Conservation (phyloP, 805 yeast species). For the Torulaspora indica region DNA sequence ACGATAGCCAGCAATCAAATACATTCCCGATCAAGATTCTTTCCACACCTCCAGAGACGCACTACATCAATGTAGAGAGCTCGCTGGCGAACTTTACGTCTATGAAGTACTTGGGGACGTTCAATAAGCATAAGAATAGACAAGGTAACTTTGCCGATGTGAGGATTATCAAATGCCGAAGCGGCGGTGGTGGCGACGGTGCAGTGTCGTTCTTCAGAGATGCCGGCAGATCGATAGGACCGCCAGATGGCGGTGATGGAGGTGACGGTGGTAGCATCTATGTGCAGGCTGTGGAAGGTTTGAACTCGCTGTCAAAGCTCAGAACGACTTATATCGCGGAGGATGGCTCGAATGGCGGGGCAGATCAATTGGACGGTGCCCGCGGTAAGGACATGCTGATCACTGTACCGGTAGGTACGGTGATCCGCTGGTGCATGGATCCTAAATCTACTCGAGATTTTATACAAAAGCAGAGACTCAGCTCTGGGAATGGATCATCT, state of each 20-base stretch:
- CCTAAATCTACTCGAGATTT: constrained; percentile 45
- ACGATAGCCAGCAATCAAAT: background rate
- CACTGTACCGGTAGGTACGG: constrained; percentile 89
- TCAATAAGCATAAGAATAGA: constrained; percentile 43
- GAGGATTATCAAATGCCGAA: constrained; percentile 55
- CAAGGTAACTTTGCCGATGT: constrained; percentile 52
- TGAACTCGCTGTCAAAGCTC: constrained; percentile 66
- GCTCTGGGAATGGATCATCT: constrained; percentile 17
- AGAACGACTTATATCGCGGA: constrained; percentile 65
- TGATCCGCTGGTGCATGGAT: constrained; percentile 77
- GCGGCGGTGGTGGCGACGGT: constrained; percentile 92
- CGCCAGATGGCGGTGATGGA: constrained; percentile 99
- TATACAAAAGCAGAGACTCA: constrained; percentile 18
- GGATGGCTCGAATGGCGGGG: constrained; percentile 66
- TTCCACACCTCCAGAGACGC: constrained; percentile 23
- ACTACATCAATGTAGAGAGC: constrained; percentile 22
- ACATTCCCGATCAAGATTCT: constrained; percentile 15
- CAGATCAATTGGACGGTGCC: constrained; percentile 80
- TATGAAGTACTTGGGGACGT: constrained; percentile 30
- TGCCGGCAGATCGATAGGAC: constrained; percentile 79
- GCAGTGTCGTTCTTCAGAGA: constrained; percentile 80
- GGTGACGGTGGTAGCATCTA: constrained; percentile 88
- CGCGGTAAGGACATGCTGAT: constrained; percentile 74
- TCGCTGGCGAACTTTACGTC: constrained; percentile 30
- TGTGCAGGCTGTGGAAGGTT: constrained; percentile 70